Percentiles rank a stretch among this genome's conserved stretches.
Conservation (phyloP, 1,284 basidiomycete species). For the Lentinula novae-zelandiae region DNA sequence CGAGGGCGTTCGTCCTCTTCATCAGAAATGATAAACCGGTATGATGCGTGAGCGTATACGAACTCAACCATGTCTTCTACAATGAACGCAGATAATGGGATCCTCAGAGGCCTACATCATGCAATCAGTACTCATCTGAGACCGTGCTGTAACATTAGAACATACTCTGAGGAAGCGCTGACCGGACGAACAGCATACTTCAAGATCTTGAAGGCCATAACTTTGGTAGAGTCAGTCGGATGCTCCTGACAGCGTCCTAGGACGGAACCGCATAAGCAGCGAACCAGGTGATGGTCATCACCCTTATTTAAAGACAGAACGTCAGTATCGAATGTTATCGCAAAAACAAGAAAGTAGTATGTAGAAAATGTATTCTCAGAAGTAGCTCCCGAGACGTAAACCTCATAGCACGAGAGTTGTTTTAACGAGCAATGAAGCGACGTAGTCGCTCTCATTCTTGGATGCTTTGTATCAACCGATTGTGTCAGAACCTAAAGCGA, state of each 20-base stretch:
- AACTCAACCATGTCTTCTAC: conserved; percentile 86
- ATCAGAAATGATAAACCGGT: conserved; percentile 82
- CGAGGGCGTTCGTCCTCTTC: conserved; percentile 76
- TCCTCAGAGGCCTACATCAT: conserved; percentile 46
- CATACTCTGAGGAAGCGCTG: conserved; percentile 59
- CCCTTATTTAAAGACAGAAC: conserved; percentile 34
- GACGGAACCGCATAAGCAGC: conserved; percentile 76
- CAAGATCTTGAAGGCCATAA: conserved; percentile 60
- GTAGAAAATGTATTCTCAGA: conserved; percentile 59
- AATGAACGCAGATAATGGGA: conserved; percentile 80
- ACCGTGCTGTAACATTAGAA: not conserved
- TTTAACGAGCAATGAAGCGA: conserved; percentile 48
- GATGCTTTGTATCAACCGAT: conserved; percentile 90
- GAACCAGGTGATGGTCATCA: conserved; percentile 62
- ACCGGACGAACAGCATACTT: conserved; percentile 82
- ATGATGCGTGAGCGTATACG: conserved; percentile 84
- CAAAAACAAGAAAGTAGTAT: conserved; percentile 7
- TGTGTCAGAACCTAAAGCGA: conserved; percentile 29
- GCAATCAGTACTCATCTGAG: conserved; percentile 8
- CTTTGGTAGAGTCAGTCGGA: conserved; percentile 30
- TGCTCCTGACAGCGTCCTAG: conserved; percentile 67
- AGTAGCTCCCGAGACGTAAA: conserved; percentile 80
- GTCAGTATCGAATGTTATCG: conserved; percentile 20
- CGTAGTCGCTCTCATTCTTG: conserved; percentile 51
- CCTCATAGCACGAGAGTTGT: conserved; percentile 79